phyloP scores from a whole-genome alignment of 129 eudicot species.

The Flaveria trinervia region DNA sequence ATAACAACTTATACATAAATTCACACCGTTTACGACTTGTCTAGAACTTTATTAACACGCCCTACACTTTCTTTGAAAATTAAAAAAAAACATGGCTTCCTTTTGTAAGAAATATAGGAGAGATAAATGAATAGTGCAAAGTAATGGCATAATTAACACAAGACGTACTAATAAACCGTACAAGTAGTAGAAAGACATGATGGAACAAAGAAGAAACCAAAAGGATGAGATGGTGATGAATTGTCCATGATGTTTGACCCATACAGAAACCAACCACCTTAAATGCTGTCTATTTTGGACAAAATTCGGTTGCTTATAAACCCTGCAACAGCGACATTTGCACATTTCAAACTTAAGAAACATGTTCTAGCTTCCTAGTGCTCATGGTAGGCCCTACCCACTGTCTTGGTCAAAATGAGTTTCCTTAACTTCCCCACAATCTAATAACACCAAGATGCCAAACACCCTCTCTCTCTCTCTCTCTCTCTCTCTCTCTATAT shows the following conservation, averaged over 20 bases:
- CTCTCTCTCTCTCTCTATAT: too few species aligned
- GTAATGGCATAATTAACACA: not conserved
- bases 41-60: too few species aligned
- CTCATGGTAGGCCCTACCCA: conserved; percentile 14
- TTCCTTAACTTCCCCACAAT: not conserved
- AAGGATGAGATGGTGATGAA: not conserved
- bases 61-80: not conserved
- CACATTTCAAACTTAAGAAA: conserved; percentile 28
- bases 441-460: conserved; percentile 2
- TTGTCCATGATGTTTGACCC: conserved; percentile 30
- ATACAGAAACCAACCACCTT: conserved; percentile 35
- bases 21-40: too few species aligned
- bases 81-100: not conserved
- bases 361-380: not conserved
- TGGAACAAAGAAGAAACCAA: conserved; percentile 13
- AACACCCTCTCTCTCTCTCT: too few species aligned
- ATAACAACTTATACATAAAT: too few species aligned
- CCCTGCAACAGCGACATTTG: conserved; percentile 37
- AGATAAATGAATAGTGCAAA: conserved; percentile 4
- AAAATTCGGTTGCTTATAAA: conserved; percentile 35
- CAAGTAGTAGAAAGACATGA: not conserved
- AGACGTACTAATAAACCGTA: conserved; percentile 2
- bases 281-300: conserved; percentile 38
- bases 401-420: conserved; percentile 18
- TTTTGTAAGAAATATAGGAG: conserved; percentile 4